Evolutionary conservation across 306 rosid genomes (phyloP).

Genomic region (Dalbergia oliveri): DNA sequence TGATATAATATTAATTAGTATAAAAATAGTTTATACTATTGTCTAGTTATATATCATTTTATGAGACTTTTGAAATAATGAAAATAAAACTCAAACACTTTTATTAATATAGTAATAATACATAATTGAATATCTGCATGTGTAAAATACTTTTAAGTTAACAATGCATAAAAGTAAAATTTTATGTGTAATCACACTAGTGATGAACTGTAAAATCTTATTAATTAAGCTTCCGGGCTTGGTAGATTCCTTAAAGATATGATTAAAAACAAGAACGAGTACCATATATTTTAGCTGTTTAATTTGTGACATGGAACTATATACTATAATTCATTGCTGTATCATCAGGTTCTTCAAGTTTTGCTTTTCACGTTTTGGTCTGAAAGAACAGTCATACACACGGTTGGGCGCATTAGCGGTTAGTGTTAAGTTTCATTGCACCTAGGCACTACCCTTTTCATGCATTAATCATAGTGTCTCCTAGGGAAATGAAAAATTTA

Average conservation of each 20-base stretch:
- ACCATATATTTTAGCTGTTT: not conserved
- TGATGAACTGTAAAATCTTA: not conserved
- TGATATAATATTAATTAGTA: too few species aligned
- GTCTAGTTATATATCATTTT: too few species aligned
- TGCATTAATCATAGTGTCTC: not conserved
- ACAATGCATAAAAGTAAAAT: too few species aligned
- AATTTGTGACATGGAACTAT: constrained; percentile 3
- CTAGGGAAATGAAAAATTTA: not conserved
- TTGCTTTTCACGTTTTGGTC: not conserved
- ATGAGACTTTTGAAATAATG: too few species aligned
- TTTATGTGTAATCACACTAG: not conserved
- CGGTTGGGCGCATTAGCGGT: not conserved
- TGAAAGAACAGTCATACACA: not conserved
- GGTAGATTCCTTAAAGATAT: constrained; percentile 17
- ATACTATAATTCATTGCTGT: not conserved
- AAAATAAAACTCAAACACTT: too few species aligned
- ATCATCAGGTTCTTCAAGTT: constrained; percentile 5
- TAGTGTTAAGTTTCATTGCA: constrained; percentile 6
- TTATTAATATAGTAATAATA: too few species aligned
- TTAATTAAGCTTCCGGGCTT: not conserved
- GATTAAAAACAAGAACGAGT: not conserved
- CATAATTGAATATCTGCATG: too few species aligned
- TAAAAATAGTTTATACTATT: too few species aligned
- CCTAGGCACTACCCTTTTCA: constrained; percentile 1
- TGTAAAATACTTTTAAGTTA: too few species aligned